Conservation (phyloP, 352 stramenopile genomes). For the Phytophthora kernoviae region DNA sequence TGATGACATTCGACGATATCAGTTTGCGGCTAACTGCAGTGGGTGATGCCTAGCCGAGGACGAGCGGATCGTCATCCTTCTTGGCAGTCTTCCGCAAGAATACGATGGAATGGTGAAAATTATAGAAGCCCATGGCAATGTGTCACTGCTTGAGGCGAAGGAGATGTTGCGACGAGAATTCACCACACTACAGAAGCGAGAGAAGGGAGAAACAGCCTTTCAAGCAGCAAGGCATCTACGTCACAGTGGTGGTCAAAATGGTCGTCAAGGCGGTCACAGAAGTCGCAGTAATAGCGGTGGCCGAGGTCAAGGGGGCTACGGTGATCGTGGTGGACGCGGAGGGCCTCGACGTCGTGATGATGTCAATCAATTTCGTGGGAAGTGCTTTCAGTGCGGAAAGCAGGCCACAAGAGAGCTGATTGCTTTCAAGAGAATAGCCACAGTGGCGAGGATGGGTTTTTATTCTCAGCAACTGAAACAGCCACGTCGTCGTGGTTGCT, state of each 20-base stretch:
- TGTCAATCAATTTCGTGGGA: background rate
- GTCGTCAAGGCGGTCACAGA: background rate
- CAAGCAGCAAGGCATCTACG: slow-evolving; percentile 2
- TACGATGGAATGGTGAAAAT: slow-evolving; percentile 28
- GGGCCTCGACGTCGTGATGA: background rate
- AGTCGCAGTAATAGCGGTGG: background rate
- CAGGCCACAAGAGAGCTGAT: slow-evolving; percentile 9
- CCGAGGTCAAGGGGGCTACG: background rate
- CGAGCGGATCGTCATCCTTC: slow-evolving; percentile 20
- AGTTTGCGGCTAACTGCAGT: slow-evolving; percentile 16
- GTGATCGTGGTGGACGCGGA: background rate
- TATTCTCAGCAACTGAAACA: slow-evolving; percentile 10
- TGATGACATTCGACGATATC: slow-evolving; percentile 29
- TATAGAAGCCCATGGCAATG: slow-evolving; percentile 11
- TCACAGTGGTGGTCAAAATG: background rate
- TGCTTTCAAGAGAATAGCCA: slow-evolving; percentile 1
- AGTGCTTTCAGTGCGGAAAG: slow-evolving; percentile 9
- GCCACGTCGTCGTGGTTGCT: background rate
- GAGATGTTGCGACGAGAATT: slow-evolving; percentile 24
- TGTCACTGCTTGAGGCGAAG: slow-evolving; percentile 19
- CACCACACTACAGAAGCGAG: slow-evolving; percentile 7
- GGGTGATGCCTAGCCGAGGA: slow-evolving; percentile 17
- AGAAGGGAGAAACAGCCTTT: slow-evolving; percentile 15
- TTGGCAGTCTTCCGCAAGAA: slow-evolving; percentile 17
- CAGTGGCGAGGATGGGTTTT: slow-evolving; percentile 7